These are phyloP conservation scores for Fusarium austroafricanum DNA, from an alignment of 2,329 filamentous ascomycete genomes.

Conservation along the genomic window DNA sequence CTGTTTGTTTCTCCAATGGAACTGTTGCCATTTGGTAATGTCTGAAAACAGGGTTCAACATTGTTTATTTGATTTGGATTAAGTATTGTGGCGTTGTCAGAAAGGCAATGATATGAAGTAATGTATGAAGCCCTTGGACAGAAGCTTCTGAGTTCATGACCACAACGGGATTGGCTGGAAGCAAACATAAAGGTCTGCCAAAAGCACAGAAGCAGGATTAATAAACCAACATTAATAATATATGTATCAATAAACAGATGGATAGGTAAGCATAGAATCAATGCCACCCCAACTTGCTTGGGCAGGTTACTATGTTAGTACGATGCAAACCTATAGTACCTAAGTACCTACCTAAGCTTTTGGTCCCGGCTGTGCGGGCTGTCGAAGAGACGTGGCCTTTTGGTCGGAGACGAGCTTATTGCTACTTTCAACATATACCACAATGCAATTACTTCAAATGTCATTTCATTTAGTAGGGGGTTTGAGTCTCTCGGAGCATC, in stretches of 20 bases:
- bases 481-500: slow-evolving; percentile 28
- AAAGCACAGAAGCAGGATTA: slow-evolving; percentile 1
- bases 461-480: slow-evolving; percentile 11
- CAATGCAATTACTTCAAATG: background rate
- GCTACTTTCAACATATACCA: slow-evolving; percentile 21
- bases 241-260: too few relatives aligned
- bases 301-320: too few relatives aligned
- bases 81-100: background rate
- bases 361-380: slow-evolving; percentile 8
- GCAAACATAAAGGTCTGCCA: background rate
- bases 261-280: background rate
- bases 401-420: slow-evolving; percentile 26
- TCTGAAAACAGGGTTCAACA: background rate
- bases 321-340: too few relatives aligned
- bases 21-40: background rate
- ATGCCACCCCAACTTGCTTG: background rate
- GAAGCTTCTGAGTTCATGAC: background rate
- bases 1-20: background rate
- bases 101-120: background rate
- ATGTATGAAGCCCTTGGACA: background rate
- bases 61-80: background rate
- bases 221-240: slow-evolving; percentile 24
- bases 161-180: too few relatives aligned
- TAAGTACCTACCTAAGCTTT: background rate
- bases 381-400: slow-evolving; percentile 26